A percentile compares a stretch with the other conserved stretches of the same genome.
Evolutionary conservation across 352 stramenopile species (phyloP).

Genomic region (Phytophthora cajani): DNA sequence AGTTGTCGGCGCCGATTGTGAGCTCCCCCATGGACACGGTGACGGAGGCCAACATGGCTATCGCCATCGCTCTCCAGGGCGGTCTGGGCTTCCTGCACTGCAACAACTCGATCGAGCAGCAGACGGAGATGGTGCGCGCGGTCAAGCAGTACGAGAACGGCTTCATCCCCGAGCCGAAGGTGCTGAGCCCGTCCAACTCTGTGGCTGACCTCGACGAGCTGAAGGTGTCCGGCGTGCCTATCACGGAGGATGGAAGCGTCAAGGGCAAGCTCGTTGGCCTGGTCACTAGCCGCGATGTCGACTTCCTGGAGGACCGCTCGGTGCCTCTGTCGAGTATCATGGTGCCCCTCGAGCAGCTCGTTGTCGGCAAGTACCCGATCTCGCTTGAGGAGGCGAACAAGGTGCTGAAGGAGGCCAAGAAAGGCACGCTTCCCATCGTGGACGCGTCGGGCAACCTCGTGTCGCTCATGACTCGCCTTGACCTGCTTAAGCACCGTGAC

Average conservation of each 20-base stretch:
- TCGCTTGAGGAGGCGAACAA: constrained; percentile 96
- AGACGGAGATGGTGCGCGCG: constrained; percentile 88
- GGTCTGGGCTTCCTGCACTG: constrained; percentile 99
- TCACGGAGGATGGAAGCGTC: constrained; percentile 96
- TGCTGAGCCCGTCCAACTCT: constrained; percentile 92
- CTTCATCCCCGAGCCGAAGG: constrained; percentile 98
- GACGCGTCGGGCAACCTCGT: constrained; percentile 96
- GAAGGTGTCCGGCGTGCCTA: constrained; percentile 97
- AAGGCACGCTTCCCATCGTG: constrained; percentile 98
- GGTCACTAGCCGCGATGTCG: constrained; percentile 97
- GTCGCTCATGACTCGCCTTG: constrained; percentile 96
- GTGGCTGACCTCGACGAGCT: constrained; percentile 94
- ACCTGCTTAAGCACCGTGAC: constrained; percentile 97
- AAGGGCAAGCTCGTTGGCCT: constrained; percentile 97
- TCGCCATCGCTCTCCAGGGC: constrained; percentile 98
- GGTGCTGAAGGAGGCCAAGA: constrained; percentile 97
- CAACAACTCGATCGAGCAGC: constrained; percentile 96
- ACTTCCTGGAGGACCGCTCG: constrained; percentile 95
- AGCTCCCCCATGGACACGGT: constrained; percentile 99
- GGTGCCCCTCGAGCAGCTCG: constrained; percentile 81
- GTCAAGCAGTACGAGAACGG: constrained; percentile 99
- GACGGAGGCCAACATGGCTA: constrained; percentile 98
- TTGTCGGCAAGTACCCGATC: constrained; percentile 93
- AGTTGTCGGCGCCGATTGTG: constrained; percentile 93
- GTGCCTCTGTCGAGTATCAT: constrained; percentile 75